A percentile compares a stretch with the other conserved stretches of the same genome.
Evolutionary conservation across 108 stramenopile genomes (phyloP).

Genomic region (Conticribra guillardii): DNA sequence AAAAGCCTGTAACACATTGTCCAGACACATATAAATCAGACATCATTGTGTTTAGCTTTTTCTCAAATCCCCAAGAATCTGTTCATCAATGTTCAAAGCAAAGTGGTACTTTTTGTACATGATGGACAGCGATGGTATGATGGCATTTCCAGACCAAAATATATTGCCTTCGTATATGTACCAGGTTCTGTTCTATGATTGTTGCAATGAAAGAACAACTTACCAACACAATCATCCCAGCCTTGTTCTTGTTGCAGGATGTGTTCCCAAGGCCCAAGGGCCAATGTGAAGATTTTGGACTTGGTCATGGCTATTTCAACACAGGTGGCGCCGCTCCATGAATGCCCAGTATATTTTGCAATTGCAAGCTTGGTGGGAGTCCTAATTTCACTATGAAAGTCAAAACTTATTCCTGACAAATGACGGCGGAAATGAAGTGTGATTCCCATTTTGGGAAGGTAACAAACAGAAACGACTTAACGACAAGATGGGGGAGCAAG

Average conservation of each 20-base stretch:
- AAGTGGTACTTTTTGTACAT: slow-evolving; percentile 32
- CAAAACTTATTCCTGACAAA: slow-evolving; percentile 18
- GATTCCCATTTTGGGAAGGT: background rate
- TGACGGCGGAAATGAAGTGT: background rate
- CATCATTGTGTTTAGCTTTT: no score
- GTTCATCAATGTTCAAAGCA: no score
- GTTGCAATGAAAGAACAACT: slow-evolving; percentile 13
- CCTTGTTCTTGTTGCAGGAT: slow-evolving; percentile 37
- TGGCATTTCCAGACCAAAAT: slow-evolving; percentile 16
- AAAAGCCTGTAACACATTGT: no score
- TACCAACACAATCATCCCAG: slow-evolving; percentile 1
- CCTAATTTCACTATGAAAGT: slow-evolving; percentile 7
- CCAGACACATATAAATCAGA: no score
- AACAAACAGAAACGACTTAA: no score
- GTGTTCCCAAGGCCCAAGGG: slow-evolving; percentile 22
- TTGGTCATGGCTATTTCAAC: slow-evolving; percentile 45
- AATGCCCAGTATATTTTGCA: slow-evolving; percentile 4
- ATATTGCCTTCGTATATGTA: slow-evolving; percentile 23
- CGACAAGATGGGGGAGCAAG: slow-evolving; percentile 42
- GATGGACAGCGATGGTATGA: slow-evolving; percentile 33
- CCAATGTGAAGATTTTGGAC: slow-evolving; percentile 29
- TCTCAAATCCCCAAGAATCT: no score
- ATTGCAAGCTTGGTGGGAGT: slow-evolving; percentile 36
- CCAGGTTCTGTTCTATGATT: slow-evolving; percentile 23
- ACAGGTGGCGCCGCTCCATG: slow-evolving; percentile 28